Conservation (phyloP, 176 grass and related monocot genomes). For the Juncus effusus region DNA sequence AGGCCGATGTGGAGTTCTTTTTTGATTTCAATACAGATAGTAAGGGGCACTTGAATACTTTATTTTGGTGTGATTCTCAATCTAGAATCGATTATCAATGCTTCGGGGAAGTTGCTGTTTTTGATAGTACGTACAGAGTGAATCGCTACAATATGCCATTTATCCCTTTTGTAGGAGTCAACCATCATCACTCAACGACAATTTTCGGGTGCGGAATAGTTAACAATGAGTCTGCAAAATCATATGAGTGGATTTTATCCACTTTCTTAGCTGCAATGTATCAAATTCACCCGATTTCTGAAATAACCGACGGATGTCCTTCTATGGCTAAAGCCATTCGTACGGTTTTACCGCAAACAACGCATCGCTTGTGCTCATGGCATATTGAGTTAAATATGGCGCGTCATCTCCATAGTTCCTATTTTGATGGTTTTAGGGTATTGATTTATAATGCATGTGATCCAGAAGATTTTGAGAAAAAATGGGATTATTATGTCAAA, state of each 20-base stretch:
- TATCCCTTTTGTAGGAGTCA: constrained; percentile 17
- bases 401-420: constrained; percentile 1
- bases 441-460: constrained; percentile 5
- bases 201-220: constrained; percentile 4
- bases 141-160: constrained; percentile 28
- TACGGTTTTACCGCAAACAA: constrained; percentile 11
- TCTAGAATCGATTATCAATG: constrained; percentile 19
- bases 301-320: constrained; percentile 21
- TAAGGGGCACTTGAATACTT: constrained; percentile 23
- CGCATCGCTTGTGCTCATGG: constrained; percentile 20
- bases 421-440: background rate
- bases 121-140: constrained; percentile 26
- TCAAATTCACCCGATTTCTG: constrained; percentile 8
- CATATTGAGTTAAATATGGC: constrained; percentile 10
- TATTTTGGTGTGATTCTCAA: constrained; percentile 28
- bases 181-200: constrained; percentile 4
- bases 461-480: constrained; percentile 18
- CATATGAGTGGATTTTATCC: constrained; percentile 23
- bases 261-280: constrained; percentile 25
- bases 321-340: constrained; percentile 14
- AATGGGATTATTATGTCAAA: constrained; percentile 12
- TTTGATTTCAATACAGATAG: constrained; percentile 7
- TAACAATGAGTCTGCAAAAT: constrained; percentile 21
- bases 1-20: constrained; percentile 16
- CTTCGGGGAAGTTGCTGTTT: constrained; percentile 21